Evolutionary conservation across 1,284 basidiomycete species (phyloP).

Genomic region (Somion occarium): DNA sequence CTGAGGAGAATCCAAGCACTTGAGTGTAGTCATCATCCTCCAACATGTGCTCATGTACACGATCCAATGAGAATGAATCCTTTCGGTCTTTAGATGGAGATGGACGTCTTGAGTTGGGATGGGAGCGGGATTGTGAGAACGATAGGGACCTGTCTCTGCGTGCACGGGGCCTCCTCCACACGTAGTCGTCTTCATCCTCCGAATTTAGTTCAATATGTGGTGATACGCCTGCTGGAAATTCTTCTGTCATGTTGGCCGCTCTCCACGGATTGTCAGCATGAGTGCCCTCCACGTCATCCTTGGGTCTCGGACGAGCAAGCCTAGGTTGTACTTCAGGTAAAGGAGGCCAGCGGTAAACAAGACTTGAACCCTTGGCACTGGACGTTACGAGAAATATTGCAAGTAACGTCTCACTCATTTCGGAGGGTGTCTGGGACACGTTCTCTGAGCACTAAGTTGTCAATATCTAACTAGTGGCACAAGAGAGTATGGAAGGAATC

Average conservation of each 20-base stretch:
- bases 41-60: conserved; percentile 4
- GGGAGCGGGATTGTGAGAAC: conserved; percentile 22
- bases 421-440: neutral
- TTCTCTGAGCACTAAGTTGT: neutral
- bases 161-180: conserved; percentile 28
- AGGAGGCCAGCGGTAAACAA: conserved; percentile 76
- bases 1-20: conserved; percentile 76
- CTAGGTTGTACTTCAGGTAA: conserved; percentile 50
- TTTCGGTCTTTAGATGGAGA: conserved; percentile 26
- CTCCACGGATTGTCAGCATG: conserved; percentile 69
- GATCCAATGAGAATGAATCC: conserved; percentile 14
- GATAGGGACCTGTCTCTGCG: conserved; percentile 25
- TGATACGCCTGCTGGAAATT: neutral
- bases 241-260: conserved; percentile 42
- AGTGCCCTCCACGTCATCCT: conserved; percentile 37
- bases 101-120: conserved; percentile 26
- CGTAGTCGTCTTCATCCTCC: conserved; percentile 21
- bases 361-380: conserved; percentile 67
- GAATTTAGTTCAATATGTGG: neutral
- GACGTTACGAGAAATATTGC: conserved; percentile 71
- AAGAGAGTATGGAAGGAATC: too few relatives aligned
- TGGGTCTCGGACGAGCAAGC: conserved; percentile 57
- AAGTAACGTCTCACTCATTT: conserved; percentile 54
- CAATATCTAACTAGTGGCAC: too few relatives aligned
- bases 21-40: conserved; percentile 46